These are phyloP conservation scores for Talaromyces trachyspermus DNA, from an alignment of 495 filamentous ascomycete genomes.

Conservation along the genomic window DNA sequence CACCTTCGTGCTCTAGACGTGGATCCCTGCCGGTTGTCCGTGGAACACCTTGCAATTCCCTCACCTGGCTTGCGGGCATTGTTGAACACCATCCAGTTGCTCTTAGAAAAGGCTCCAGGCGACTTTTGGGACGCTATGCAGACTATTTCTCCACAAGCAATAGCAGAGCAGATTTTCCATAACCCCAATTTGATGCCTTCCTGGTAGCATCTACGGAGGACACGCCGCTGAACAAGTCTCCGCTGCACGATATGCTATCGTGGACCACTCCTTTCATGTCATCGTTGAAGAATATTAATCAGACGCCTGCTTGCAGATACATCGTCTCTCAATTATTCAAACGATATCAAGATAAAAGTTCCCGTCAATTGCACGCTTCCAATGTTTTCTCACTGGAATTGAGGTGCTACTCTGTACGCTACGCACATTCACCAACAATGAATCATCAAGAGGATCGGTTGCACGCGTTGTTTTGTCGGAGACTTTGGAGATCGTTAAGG, in stretches of 20 bases:
- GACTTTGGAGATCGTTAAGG: slow-evolving; percentile 43
- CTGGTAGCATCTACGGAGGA: slow-evolving; percentile 49
- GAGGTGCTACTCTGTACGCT: slow-evolving; percentile 43
- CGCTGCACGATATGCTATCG: slow-evolving; percentile 52
- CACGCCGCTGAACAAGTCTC: slow-evolving; percentile 46
- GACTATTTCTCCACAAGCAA: slow-evolving; percentile 60
- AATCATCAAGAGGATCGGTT: slow-evolving; percentile 40
- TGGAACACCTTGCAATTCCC: slow-evolving; percentile 64
- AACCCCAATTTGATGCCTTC: slow-evolving; percentile 59
- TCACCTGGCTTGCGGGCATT: slow-evolving; percentile 53
- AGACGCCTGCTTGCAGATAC: slow-evolving; percentile 63
- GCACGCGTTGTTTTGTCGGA: slow-evolving; percentile 47
- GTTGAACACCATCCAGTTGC: slow-evolving; percentile 53
- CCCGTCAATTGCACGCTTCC: slow-evolving; percentile 33
- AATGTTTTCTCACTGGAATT: slow-evolving; percentile 47
- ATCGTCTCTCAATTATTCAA: slow-evolving; percentile 63
- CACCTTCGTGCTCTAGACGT: slow-evolving; percentile 70
- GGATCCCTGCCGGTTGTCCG: slow-evolving; percentile 65
- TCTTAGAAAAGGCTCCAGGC: slow-evolving; percentile 64
- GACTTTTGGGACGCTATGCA: slow-evolving; percentile 86
- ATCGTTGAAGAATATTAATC: slow-evolving; percentile 64
- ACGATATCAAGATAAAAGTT: slow-evolving; percentile 50
- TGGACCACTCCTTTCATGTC: slow-evolving; percentile 69
- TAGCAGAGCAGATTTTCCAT: slow-evolving; percentile 70
- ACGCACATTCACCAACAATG: slow-evolving; percentile 43